A percentile compares a stretch with the other conserved stretches of the same genome.
phyloP scores from a whole-genome alignment of 208 protist species.

The Borovskyia barvae region DNA sequence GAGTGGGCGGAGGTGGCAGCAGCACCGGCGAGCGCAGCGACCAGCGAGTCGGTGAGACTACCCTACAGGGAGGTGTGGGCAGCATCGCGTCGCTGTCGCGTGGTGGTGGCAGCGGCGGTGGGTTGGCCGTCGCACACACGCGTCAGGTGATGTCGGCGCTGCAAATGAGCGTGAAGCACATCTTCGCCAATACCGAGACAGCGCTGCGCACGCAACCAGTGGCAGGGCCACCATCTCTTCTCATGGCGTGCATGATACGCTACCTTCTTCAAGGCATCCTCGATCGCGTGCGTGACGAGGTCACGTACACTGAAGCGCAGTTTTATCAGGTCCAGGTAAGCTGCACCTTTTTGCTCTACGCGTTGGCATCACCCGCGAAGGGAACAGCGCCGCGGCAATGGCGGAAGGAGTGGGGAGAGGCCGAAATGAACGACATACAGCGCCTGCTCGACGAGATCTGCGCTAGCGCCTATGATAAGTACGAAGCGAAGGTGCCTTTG shows the following conservation, averaged over 20 bases:
- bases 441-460: conserved; percentile 71
- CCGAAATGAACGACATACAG: conserved; percentile 24
- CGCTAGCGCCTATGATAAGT: conserved; percentile 70
- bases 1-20: conserved; percentile 10
- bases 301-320: conserved; percentile 23
- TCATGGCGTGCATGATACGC: conserved; percentile 48
- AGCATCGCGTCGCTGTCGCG: background rate
- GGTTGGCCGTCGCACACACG: conserved; percentile 32
- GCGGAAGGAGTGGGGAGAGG: conserved; percentile 50
- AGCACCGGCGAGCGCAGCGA: conserved; percentile 22
- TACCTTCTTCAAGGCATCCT: conserved; percentile 74
- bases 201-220: conserved; percentile 41
- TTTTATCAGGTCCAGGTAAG: conserved; percentile 70
- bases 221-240: conserved; percentile 26
- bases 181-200: conserved; percentile 49
- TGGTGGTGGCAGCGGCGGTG: conserved; percentile 8
- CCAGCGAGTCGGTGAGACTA: conserved; percentile 22
- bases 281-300: conserved; percentile 49
- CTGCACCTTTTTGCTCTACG: conserved; percentile 70
- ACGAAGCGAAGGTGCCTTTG: conserved; percentile 65
- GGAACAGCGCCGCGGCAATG: conserved; percentile 46
- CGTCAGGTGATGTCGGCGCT: conserved; percentile 51
- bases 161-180: conserved; percentile 69
- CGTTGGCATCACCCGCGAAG: conserved; percentile 44
- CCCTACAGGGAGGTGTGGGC: background rate